Base-by-base conservation (phyloP, 495 filamentous ascomycete genomes). In the Immersiella caudata region DNA sequence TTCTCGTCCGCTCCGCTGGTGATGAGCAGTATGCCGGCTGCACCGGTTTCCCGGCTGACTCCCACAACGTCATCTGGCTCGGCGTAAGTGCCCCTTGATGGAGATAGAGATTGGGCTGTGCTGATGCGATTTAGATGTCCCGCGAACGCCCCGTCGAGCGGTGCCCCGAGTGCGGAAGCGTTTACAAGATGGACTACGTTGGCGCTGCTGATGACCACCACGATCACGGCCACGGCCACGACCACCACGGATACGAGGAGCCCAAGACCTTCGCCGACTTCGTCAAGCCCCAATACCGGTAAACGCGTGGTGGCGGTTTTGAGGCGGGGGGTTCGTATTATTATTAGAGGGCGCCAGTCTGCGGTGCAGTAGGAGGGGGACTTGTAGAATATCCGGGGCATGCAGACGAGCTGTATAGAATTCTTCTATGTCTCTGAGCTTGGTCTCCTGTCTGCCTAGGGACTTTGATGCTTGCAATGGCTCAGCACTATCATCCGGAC, bases 21-120 rank as follows among this genome's bases (percentile, higher is more conserved):
- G 92, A 97, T 67, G 96, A 99, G 86, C 94, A 97, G 81, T 96
- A 94, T 81, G 88, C 90, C 76, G 95, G 95, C 76, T 99, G 95
- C 89, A 98, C 95, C 71, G 95, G 95, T 73, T 91, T 71, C 79
- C 95, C 95, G 33, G 94, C 84, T 72, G 96, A 98, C 84, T 94
- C 91, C 35, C 95, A 99, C 85, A 80, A 83, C 73, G 90, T 92
- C 68, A 88, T 88, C 81, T 99, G 95, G 95, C 85, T 97, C 70
- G 90, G 88, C 33, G 92, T 97, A 88, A 68, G 90, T 81, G 24
- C 2, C 20, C 40, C 29, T 49, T 26, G 21, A 52, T 49, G 14
- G 14, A 63, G 33, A 61, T 6, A 1, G 20, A 21, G 29, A 27
- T 40, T 16, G 22, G 22, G 22, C 16, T 18, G 14, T 60, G 26